Percentiles rank a stretch among this genome's conserved stretches.
These are phyloP conservation scores for Diversispora eburnea DNA, from an alignment of 192 early-diverging fungal species.

Conservation along the genomic window DNA sequence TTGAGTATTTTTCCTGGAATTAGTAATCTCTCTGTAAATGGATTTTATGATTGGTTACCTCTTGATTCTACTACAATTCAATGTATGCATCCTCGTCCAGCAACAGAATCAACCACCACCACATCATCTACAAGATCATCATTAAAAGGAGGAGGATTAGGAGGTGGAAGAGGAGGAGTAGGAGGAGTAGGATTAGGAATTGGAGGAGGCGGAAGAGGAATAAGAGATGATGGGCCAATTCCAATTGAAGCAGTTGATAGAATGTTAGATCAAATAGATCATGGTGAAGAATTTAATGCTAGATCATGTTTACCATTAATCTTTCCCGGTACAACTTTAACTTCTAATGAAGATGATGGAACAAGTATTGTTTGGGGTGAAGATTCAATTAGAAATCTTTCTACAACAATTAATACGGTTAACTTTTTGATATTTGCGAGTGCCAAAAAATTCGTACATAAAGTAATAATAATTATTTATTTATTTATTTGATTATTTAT, in stretches of 20 bases:
- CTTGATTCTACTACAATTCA: background rate
- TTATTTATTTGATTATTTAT: too few species aligned
- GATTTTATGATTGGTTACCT: background rate
- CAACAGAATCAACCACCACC: too few species aligned
- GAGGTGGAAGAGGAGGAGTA: too few species aligned
- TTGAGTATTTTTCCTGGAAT: background rate
- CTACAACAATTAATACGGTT: background rate
- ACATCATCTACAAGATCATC: too few species aligned
- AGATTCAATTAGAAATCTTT: background rate
- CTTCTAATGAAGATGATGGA: background rate
- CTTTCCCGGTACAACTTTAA: background rate
- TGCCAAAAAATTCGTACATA: background rate
- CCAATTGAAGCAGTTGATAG: background rate
- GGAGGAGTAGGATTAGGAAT: too few species aligned
- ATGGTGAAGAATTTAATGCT: background rate
- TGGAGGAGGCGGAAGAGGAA: too few species aligned
- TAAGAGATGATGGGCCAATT: background rate
- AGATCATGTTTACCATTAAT: background rate
- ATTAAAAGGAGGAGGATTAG: too few species aligned
- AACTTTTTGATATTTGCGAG: background rate
- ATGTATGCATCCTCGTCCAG: background rate
- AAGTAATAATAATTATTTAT: background rate
- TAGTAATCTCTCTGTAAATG: background rate
- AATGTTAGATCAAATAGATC: background rate
- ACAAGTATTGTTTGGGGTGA: background rate